phyloP scores from a whole-genome alignment of 352 stramenopile genomes.

The Pythium scleroteichum region DNA sequence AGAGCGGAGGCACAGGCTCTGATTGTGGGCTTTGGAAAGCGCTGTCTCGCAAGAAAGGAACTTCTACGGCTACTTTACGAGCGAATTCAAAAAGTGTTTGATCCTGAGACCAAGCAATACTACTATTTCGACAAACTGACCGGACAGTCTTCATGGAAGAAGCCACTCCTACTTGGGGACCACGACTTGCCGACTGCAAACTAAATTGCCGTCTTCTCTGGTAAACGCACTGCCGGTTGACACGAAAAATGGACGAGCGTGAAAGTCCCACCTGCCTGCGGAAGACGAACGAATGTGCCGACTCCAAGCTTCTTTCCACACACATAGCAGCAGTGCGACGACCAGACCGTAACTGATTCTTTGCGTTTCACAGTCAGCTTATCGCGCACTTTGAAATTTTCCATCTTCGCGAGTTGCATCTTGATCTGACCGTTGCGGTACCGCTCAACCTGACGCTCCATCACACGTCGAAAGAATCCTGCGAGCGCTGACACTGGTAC shows the following conservation, averaged over 20 bases:
- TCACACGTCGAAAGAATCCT: conserved; percentile 68
- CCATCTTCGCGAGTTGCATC: conserved; percentile 87
- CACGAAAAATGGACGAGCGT: conserved; percentile 76
- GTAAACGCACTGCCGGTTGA: conserved; percentile 38
- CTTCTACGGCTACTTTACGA: conserved; percentile 41
- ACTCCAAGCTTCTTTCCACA: conserved; percentile 72
- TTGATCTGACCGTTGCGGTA: conserved; percentile 83
- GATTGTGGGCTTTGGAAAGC: conserved; percentile 46
- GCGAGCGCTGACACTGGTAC: conserved; percentile 49
- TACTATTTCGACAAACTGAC: conserved; percentile 86
- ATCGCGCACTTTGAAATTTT: conserved; percentile 81
- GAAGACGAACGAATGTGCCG: conserved; percentile 72
- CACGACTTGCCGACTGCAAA: conserved; percentile 36
- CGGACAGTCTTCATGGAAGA: conserved; percentile 73
- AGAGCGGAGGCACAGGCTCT: conserved; percentile 41
- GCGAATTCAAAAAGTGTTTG: conserved; percentile 74
- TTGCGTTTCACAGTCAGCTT: conserved; percentile 67
- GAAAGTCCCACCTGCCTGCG: conserved; percentile 31
- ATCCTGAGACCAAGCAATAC: conserved; percentile 60
- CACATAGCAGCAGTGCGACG: conserved; percentile 67
- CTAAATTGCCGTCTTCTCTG: conserved; percentile 4
- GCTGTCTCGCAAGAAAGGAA: conserved; percentile 45
- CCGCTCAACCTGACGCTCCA: conserved; percentile 76
- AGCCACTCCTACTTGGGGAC: conserved; percentile 52
- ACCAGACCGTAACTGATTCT: conserved; percentile 72